Evolutionary conservation across 805 yeast species (phyloP), one percentile per base, ranked within the genome.

Genomic region (Candida anglica): DNA sequence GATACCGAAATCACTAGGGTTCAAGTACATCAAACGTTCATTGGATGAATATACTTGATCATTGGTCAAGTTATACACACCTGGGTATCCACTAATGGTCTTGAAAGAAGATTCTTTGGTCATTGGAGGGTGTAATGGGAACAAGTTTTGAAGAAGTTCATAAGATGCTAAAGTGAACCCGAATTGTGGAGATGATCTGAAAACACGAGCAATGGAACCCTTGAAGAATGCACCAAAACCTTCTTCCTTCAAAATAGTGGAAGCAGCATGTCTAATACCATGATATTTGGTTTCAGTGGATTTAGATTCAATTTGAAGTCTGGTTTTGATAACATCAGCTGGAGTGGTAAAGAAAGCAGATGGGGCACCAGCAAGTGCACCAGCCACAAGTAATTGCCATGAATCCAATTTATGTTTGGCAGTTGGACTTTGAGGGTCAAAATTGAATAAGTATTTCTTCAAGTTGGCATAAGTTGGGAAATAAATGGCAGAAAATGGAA

Each of bases 101-200:
- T 64, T 67, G 45, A 65, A 67, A 46, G 61, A 65, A 19, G 72
- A 66, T 32, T 60, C 66, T 33, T 52, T 58, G 32, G 72, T 64
- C 39, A 58, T 54, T 27, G 71, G 68, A 25, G 73, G 71, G 60
- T 67, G 79, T 44, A 83, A 73, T 30, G 96, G 96, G 61, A 87
- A 68, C 49, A 81, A 50, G 30, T 71, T 75, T 57, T 91, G 95
- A 60, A 91, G 79, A 21, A 93, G 60, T 61, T 91, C 98, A 63
- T 93, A 91, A 17, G 96, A 89, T n/a, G 98, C 98, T 50, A 91
- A 73, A 5, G 98, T 91, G 64, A 89, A 89, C 36, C 98, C 98
- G 59, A 91, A 91, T 62, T 91, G 98, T 6, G 98, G 98, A 1
- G 97, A 88, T 4, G 97, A 89, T 63, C 98, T 77, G 52, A 88